Evolutionary conservation across 768 basidiomycete genomes (phyloP), one percentile per base, ranked within the genome.

Genomic region (Mycena maculata): DNA sequence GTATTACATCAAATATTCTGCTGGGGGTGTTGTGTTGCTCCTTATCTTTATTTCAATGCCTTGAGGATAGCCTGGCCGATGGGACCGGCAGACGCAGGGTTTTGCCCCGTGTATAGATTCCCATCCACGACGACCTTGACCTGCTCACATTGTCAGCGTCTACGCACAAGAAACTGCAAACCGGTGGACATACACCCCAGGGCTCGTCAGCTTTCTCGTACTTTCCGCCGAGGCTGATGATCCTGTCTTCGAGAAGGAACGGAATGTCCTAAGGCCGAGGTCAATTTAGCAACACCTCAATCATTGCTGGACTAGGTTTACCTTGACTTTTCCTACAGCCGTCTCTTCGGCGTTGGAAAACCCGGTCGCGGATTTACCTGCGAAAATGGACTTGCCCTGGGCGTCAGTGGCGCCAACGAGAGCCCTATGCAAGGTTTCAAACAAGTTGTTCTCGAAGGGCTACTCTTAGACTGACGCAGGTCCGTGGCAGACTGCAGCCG

Each of bases 401-500:
- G 80, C 78, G 68, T 88, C 88, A 9, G 82, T 85, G 3, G 78
- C 89, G 22, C 81, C 81, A 16, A 89, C 85, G 23, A 93, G 82
- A 2, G 90, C 91, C n/a, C 87, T 85, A 44, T 10, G 39, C 28
- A 12, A 44, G 28, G 39, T 47, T 38, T 36, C 31, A 18, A 60
- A 58, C n/a, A 31, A 27, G 3, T 22, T 38, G 31, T 12, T 16
- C 22, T 28, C 2, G 2, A 39, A 5, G 28, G 36, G 12, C 28
- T 30, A 8, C 10, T 27, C 27, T 18, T 59, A 31, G 47, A 82
- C 87, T 74, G 70, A 90, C 85, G 87, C 91, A 56, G 92, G 87
- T 18, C 92, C 93, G 78, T 94, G 93, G 81, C 93, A 94, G 27
- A 95, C 92, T 4, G 91, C 91, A 4, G 88, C 72, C 9, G 88